Conservation (phyloP, 2,329 filamentous ascomycete genomes). For the Fusarium globosum region DNA sequence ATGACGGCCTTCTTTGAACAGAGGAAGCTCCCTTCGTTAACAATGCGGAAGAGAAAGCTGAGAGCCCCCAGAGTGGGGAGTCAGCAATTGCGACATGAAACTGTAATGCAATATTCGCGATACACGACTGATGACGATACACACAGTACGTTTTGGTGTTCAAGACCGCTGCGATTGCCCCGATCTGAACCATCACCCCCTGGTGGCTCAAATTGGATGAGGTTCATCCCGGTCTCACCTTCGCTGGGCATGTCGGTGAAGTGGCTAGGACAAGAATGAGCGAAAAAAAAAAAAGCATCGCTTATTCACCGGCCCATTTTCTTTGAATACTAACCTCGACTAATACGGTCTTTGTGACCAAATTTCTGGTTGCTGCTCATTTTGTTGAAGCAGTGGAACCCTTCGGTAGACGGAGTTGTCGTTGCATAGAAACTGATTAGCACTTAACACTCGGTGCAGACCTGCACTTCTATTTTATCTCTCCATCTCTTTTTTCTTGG, state of each 20-base stretch:
- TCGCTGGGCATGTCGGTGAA: slow-evolving; percentile 13
- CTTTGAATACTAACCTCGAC: slow-evolving; percentile 24
- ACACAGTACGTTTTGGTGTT: slow-evolving; percentile 19
- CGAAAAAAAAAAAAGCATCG: slow-evolving; percentile 13
- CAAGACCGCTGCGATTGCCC: slow-evolving; percentile 8
- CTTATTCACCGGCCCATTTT: slow-evolving; percentile 9
- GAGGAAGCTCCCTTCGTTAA: neutral
- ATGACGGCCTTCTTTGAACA: neutral
- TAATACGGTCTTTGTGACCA: slow-evolving; percentile 15
- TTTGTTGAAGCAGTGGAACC: slow-evolving; percentile 3
- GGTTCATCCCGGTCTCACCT: slow-evolving; percentile 8
- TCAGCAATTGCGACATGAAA: slow-evolving; percentile 14
- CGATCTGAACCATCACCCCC: neutral
- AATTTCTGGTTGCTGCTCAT: slow-evolving; percentile 3
- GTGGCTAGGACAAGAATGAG: slow-evolving; percentile 29
- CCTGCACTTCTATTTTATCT: slow-evolving; percentile 15
- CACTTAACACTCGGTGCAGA: slow-evolving; percentile 8
- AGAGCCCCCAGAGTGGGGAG: neutral
- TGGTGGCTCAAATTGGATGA: slow-evolving; percentile 4
- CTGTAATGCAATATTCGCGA: slow-evolving; percentile 4
- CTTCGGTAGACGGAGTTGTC: slow-evolving; percentile 4
- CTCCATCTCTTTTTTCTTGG: slow-evolving; percentile 1
- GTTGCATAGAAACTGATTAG: slow-evolving; percentile 17
- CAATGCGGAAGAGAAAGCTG: slow-evolving; percentile 1
- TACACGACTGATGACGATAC: slow-evolving; percentile 7